Evolutionary conservation across 2,329 filamentous ascomycete genomes (phyloP).

Genomic region (Hypomyces perniciosus): DNA sequence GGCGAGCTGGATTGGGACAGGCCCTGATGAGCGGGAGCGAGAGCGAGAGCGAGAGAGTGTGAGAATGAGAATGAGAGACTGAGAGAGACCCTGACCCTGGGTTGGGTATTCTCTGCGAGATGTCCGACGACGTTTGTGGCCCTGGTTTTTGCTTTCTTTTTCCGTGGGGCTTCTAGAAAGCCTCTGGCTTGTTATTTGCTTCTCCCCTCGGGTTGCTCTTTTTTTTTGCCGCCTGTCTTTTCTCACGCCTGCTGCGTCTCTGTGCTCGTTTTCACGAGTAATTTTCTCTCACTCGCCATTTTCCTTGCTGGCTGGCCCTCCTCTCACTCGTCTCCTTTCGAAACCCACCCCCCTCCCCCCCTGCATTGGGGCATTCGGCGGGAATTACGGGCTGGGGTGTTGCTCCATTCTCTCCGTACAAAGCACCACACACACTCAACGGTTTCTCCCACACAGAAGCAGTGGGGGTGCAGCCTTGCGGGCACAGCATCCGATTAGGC

Average conservation of each 20-base stretch:
- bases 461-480: slow-evolving; percentile 13
- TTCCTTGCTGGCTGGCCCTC: slow-evolving; percentile 7
- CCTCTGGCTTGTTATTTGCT: no score
- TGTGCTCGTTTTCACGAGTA: neutral
- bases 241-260: neutral
- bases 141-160: no score
- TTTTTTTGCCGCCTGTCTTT: neutral
- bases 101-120: no score
- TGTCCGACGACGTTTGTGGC: no score
- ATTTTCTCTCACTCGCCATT: neutral
- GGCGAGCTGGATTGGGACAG: slow-evolving; percentile 3
- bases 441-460: neutral
- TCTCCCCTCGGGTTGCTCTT: neutral
- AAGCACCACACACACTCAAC: slow-evolving; percentile 1
- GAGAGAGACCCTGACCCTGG: no score
- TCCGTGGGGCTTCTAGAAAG: no score
- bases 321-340: slow-evolving; percentile 1
- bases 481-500: slow-evolving; percentile 13
- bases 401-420: slow-evolving; percentile 2
- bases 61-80: no score
- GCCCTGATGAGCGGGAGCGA: no score
- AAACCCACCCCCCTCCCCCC: neutral
- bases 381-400: slow-evolving; percentile 13
- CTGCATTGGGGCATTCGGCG: slow-evolving; percentile 12
- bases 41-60: no score